Evolutionary conservation across 176 grass and related monocot genomes (phyloP), one percentile per base, ranked within the genome.

Genomic region (Cymbopogon citratus): DNA sequence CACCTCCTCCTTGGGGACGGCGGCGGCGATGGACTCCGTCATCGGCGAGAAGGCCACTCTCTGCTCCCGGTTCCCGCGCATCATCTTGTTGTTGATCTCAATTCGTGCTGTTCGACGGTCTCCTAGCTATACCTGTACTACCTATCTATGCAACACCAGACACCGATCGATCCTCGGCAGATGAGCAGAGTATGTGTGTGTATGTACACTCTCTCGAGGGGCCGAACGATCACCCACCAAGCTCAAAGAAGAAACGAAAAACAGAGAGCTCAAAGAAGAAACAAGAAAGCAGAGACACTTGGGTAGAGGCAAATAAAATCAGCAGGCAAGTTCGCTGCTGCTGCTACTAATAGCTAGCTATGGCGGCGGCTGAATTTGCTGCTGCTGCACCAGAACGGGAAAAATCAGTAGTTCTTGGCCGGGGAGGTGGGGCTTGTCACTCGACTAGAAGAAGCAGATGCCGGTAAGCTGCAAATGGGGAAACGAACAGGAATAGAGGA

Each of bases 1-100:
- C 59, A 87, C 89, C 72, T 97, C 91, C 80, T 94, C 80, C 88
- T 80, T 82, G 61, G 78, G 69, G 40, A 44, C 38, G 23, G 73
- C 87, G 36, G 59, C 38, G 10, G 73, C 29, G 41, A 41, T 21
- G 5, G 71, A 23, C 70, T 65, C 63, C 77, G 75, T 82, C 86
- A 78, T 89, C 89, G 85, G 60, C 36, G 85, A 77, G 54, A 85
- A 85, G 26, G 78, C 60, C 21, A 48, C 54, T 29, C 73, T 76
- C 44, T 82, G 73, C 2, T 73, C 75, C 80, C 62, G 45, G 41
- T 16, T 46, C 66, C 87, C 84, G 89, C 93, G 83, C 93, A 96
- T 89, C 93, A 93, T 96, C 83, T 71, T 52, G 15, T 18, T 19
- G 36, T 5, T 46, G 52, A 18, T 49, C 5, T 16, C 14, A 12